Evolutionary conservation across 2,329 filamentous ascomycete species (phyloP), one percentile per base, ranked within the genome.

Genomic region (Lithohypha guttulata): DNA sequence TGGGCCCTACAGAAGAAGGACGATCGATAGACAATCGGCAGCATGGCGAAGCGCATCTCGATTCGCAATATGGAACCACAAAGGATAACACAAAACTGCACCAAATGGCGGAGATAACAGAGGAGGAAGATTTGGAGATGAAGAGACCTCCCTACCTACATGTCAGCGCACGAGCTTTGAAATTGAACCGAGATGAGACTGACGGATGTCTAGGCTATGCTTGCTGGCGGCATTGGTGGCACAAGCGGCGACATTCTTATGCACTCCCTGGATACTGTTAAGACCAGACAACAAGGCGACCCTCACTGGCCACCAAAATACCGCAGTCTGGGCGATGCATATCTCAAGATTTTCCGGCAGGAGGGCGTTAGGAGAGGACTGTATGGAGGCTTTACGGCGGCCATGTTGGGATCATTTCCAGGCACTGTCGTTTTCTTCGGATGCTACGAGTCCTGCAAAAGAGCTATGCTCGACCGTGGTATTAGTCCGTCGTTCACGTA

Each of bases 191-290:
- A 35, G 43, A 47, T 14, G 5, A 21, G 8, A 26, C 33, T 35
- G 18, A 35, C 21, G 8, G 27, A 15, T 37, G 47, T 45, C 39
- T 53, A 94, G 85, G 79, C 83, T 59, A 98, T 96, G 87, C 71
- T 98, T 55, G 91, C 91, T 22, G 91, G 91, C 55, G 91, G 89
- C 44, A 69, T 93, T 38, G 91, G 93, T 55, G 91, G 91, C 38
- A 87, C 84, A 11, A 93, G 82, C 41, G 91, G 93, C 43, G 91
- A 98, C 61, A 82, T 98, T 73, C 69, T 98, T 50, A 98, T 98
- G 91, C 91, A 98, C 66, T 96, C 89, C 31, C 74, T 98, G 55
- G 91, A 98, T 61, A 98, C 91, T 1, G 91, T 98, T 54, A 98
- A 98, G 66, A 98, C 91, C 32, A 77, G 91, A 52, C 93, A 98